Percentiles rank a stretch among this genome's conserved stretches.
These are phyloP conservation scores for Rhododendron griersonianum DNA, from an alignment of 148 eudicot species.

Conservation along the genomic window DNA sequence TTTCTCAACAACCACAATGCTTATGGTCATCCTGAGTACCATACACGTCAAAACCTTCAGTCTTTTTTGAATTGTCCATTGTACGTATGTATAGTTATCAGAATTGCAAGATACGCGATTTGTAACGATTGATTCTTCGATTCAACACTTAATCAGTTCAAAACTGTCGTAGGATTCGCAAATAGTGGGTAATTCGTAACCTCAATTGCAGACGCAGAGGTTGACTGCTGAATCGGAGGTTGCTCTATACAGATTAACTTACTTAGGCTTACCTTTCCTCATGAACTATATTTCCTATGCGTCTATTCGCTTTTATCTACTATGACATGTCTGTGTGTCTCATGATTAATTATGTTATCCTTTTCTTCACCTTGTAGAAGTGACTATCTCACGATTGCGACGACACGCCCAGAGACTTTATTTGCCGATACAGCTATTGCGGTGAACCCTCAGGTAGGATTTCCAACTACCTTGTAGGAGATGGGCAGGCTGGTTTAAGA, in stretches of 20 bases:
- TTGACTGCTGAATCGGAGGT: not conserved
- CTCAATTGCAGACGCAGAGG: not conserved
- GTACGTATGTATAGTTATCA: not conserved
- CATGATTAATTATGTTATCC: not conserved
- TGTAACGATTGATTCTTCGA: not conserved
- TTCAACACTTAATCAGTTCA: not conserved
- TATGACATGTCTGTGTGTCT: not conserved
- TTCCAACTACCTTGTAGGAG: not conserved
- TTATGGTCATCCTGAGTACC: not conserved
- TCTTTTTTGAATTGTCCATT: not conserved
- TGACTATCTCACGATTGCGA: constrained; percentile 85
- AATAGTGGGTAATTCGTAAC: not conserved
- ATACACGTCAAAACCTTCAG: no score
- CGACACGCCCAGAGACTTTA: constrained; percentile 95
- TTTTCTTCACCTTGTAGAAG: constrained; percentile 40
- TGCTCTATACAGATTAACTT: not conserved
- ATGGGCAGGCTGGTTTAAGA: not conserved
- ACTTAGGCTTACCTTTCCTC: not conserved
- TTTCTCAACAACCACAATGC: not conserved
- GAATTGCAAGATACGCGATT: not conserved
- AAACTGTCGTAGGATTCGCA: not conserved
- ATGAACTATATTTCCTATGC: not conserved
- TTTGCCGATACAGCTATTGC: constrained; percentile 98
- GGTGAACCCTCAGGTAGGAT: constrained; percentile 80
- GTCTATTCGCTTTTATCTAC: not conserved